Conservation (phyloP, 768 basidiomycete species). For the Pisolithus orientalis region DNA sequence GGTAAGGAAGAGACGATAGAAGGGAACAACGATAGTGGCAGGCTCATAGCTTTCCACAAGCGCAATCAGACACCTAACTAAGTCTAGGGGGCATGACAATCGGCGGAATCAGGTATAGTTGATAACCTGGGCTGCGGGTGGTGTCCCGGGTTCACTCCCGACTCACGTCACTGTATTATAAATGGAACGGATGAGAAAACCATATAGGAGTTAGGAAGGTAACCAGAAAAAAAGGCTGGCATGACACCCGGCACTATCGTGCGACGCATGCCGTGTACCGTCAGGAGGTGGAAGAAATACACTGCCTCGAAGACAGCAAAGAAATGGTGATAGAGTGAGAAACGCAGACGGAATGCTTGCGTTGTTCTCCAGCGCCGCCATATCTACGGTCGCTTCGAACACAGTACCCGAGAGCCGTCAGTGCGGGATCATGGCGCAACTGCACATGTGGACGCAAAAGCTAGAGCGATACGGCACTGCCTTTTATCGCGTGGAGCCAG, state of each 20-base stretch:
- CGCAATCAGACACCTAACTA: too few species aligned
- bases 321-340: too few species aligned
- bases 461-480: neutral
- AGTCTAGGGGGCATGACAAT: too few species aligned
- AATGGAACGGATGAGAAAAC: conserved; percentile 3
- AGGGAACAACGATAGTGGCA: too few species aligned
- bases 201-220: neutral
- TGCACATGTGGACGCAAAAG: neutral
- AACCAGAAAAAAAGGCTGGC: neutral
- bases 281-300: too few species aligned
- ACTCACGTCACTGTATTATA: conserved; percentile 25
- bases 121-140: neutral
- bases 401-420: neutral
- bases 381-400: neutral
- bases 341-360: too few species aligned
- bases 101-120: neutral
- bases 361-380: too few species aligned
- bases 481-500: neutral
- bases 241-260: too few species aligned
- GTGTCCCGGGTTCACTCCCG: conserved; percentile 18
- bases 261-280: too few species aligned
- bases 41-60: too few species aligned
- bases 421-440: neutral
- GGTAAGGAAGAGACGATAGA: too few species aligned
- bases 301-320: too few species aligned